A percentile compares a stretch with the other conserved stretches of the same genome.
These are phyloP conservation scores for Isabelozyma heimii DNA, from an alignment of 805 yeast genomes.

Conservation along the genomic window DNA sequence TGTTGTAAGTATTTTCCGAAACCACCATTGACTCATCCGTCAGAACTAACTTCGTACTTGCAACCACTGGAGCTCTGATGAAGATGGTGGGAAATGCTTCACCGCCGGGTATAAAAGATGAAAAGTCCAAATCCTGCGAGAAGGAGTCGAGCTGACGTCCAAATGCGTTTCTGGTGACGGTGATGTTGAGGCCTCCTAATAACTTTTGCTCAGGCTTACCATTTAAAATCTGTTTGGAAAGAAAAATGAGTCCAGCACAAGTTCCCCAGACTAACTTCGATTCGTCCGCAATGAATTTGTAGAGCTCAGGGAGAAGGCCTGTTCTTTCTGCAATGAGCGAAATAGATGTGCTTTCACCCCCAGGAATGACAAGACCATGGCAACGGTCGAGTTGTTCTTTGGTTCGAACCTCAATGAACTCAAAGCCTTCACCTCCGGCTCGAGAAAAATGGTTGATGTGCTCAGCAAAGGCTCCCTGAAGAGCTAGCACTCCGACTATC, in stretches of 20 bases:
- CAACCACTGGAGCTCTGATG: slow-evolving; percentile 75
- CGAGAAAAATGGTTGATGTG: slow-evolving; percentile 51
- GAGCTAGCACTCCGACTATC: slow-evolving; percentile 66
- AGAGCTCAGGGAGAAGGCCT: slow-evolving; percentile 53
- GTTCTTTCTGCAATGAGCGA: slow-evolving; percentile 69
- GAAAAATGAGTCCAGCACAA: slow-evolving; percentile 76
- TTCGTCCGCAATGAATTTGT: slow-evolving; percentile 45
- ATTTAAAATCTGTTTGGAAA: slow-evolving; percentile 52
- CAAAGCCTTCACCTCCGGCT: slow-evolving; percentile 21
- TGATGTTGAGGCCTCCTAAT: slow-evolving; percentile 63
- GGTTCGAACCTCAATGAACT: slow-evolving; percentile 50
- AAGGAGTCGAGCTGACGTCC: slow-evolving; percentile 77
- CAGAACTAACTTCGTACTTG: slow-evolving; percentile 6
- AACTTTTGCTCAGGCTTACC: slow-evolving; percentile 54
- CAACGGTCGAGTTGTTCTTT: slow-evolving; percentile 47
- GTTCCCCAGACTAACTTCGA: slow-evolving; percentile 75
- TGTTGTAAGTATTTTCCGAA: slow-evolving; percentile 20
- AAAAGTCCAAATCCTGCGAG: slow-evolving; percentile 42
- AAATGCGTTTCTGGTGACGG: slow-evolving; percentile 70
- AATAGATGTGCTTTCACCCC: slow-evolving; percentile 70
- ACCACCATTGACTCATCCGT: slow-evolving; percentile 4
- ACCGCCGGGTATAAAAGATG: slow-evolving; percentile 40
- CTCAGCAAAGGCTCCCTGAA: slow-evolving; percentile 78
- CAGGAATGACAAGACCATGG: slow-evolving; percentile 66
- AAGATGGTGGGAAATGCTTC: slow-evolving; percentile 49